Evolutionary conservation across 495 filamentous ascomycete species (phyloP).

Genomic region (Penicillium egyptiacum): DNA sequence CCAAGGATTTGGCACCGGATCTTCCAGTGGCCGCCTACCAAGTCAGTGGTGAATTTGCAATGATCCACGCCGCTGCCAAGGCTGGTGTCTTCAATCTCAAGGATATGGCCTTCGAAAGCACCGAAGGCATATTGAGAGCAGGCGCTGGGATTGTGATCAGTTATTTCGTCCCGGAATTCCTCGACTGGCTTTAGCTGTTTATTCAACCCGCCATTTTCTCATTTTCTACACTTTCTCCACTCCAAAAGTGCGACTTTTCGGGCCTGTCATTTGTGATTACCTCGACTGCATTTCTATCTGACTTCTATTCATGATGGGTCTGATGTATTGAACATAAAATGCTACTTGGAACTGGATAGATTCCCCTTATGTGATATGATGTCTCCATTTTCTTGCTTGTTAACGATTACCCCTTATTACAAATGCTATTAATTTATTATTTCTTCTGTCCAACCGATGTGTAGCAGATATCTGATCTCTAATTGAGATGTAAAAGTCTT

Average conservation of each 20-base stretch:
- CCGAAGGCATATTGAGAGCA: constrained; percentile 87
- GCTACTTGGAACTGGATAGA: constrained; percentile 5
- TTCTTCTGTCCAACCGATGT: neutral
- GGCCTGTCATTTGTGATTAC: neutral
- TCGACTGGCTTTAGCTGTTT: constrained; percentile 67
- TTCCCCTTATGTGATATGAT: constrained; percentile 14
- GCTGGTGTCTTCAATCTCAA: constrained; percentile 97
- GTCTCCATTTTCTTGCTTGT: neutral
- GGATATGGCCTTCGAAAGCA: constrained; percentile 91
- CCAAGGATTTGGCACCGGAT: constrained; percentile 87
- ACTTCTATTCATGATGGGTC: neutral
- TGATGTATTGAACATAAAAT: neutral
- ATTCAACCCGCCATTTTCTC: neutral
- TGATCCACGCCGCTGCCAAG: constrained; percentile 95
- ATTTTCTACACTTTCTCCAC: neutral
- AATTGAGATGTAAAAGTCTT: neutral
- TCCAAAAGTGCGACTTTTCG: constrained; percentile 6
- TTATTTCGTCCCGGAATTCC: constrained; percentile 92
- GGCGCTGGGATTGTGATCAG: constrained; percentile 88
- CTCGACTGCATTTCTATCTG: neutral
- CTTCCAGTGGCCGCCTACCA: constrained; percentile 94
- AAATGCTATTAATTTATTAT: constrained; percentile 8
- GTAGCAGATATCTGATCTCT: neutral
- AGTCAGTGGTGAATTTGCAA: constrained; percentile 94
- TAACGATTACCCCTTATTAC: constrained; percentile 6